phyloP scores from a whole-genome alignment of 768 basidiomycete species.

The Antrodiella citrinella region DNA sequence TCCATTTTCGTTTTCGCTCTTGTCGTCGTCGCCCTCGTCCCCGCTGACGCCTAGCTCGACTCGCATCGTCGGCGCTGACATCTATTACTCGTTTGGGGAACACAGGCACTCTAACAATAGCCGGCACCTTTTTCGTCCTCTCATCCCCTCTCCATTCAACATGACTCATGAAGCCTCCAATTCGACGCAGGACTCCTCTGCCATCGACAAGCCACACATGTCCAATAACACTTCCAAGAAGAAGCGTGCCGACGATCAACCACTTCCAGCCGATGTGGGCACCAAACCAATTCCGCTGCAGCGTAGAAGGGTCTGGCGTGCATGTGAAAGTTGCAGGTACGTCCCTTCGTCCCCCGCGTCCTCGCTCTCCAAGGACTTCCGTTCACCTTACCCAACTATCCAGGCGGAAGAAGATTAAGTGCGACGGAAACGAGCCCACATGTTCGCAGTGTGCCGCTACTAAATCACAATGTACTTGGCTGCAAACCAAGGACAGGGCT shows the following conservation, averaged over 20 bases:
- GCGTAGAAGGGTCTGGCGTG: constrained; percentile 76
- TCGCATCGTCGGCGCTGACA: not conserved
- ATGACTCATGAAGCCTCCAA: constrained; percentile 15
- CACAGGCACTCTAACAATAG: constrained; percentile 6
- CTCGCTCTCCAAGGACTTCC: constrained; percentile 9
- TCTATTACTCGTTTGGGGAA: not conserved
- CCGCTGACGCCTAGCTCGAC: not conserved
- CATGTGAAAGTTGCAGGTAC: constrained; percentile 84
- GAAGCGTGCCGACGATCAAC: constrained; percentile 60
- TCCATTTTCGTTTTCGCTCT: too few species aligned
- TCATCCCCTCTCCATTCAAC: constrained; percentile 12
- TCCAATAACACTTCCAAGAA: constrained; percentile 65
- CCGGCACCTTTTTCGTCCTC: constrained; percentile 15
- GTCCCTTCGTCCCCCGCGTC: constrained; percentile 21
- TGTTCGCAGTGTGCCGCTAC: constrained; percentile 76
- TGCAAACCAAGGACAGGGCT: constrained; percentile 87
- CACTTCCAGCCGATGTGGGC: constrained; percentile 41
- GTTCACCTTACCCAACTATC: constrained; percentile 11
- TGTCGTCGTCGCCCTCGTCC: constrained; percentile 1
- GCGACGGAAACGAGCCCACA: constrained; percentile 81
- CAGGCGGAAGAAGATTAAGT: constrained; percentile 91
- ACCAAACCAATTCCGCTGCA: constrained; percentile 72
- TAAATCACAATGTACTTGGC: constrained; percentile 77
- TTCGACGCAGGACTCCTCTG: not conserved
- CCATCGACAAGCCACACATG: constrained; percentile 20